Percentiles rank a stretch among this genome's conserved stretches.
Conservation (phyloP, 106 monocot genomes). For the Narthecium ossifragum region DNA sequence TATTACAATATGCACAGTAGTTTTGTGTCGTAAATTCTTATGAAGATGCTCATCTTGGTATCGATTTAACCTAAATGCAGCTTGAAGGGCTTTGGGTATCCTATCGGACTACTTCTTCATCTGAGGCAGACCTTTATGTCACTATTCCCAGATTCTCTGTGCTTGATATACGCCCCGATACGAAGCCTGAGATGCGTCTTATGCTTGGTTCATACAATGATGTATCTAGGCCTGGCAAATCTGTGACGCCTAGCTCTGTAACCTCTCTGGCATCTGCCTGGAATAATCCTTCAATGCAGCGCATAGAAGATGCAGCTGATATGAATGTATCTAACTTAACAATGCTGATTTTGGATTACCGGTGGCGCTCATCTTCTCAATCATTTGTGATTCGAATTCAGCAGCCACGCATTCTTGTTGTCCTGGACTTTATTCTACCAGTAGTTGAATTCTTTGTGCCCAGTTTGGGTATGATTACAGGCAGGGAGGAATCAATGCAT, state of each 20-base stretch:
- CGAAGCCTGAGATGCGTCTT: slow-evolving; percentile 85
- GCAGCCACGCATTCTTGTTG: slow-evolving; percentile 85
- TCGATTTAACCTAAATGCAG: slow-evolving; percentile 34
- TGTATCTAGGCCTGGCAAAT: slow-evolving; percentile 32
- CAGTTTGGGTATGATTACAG: slow-evolving; percentile 60
- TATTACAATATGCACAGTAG: no score
- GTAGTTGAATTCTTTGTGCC: slow-evolving; percentile 94
- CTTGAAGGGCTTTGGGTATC: slow-evolving; percentile 93
- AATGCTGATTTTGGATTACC: slow-evolving; percentile 87
- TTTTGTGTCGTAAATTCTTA: no score
- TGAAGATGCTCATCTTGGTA: no score
- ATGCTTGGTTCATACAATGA: slow-evolving; percentile 85
- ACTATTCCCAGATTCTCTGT: slow-evolving; percentile 84
- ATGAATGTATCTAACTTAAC: slow-evolving; percentile 51
- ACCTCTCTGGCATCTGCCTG: background rate
- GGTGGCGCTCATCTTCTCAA: slow-evolving; percentile 75
- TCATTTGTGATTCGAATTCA: slow-evolving; percentile 85
- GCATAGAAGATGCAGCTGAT: slow-evolving; percentile 18
- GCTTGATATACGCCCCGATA: slow-evolving; percentile 82
- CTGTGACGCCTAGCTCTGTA: slow-evolving; percentile 8
- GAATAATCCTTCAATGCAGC: slow-evolving; percentile 5
- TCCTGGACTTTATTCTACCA: slow-evolving; percentile 88
- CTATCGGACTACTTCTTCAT: slow-evolving; percentile 70
- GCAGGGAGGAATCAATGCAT: slow-evolving; percentile 70
- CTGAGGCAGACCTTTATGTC: slow-evolving; percentile 78